Evolutionary conservation across 768 basidiomycete species (phyloP).

Genomic region (Chalciporus piperatus): DNA sequence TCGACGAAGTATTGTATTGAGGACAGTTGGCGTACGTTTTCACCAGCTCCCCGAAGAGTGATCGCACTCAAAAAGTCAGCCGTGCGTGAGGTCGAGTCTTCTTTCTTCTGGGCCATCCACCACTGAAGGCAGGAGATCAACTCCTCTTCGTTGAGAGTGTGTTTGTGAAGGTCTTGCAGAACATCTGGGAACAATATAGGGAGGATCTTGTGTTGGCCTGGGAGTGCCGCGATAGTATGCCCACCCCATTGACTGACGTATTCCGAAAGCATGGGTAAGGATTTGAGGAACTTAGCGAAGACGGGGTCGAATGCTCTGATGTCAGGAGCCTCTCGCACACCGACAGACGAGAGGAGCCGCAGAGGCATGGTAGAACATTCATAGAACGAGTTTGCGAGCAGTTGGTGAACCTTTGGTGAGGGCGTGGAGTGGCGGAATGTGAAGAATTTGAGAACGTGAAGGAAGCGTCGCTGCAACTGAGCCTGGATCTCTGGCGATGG

Average conservation of each 20-base stretch:
- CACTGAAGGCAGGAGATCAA: no score
- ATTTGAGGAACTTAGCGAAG: slow-evolving; percentile 69
- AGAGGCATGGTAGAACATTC: slow-evolving; percentile 52
- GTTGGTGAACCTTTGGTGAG: slow-evolving; percentile 63
- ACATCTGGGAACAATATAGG: slow-evolving; percentile 75
- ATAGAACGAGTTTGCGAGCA: slow-evolving; percentile 78
- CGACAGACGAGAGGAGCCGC: slow-evolving; percentile 76
- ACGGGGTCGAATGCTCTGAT: slow-evolving; percentile 70
- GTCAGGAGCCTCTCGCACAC: slow-evolving; percentile 59
- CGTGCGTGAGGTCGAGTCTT: no score
- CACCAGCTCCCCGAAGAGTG: no score
- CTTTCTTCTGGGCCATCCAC: no score
- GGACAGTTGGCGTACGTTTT: no score
- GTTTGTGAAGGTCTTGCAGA: no score
- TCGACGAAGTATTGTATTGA: no score
- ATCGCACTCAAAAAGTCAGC: no score
- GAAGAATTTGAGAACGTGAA: no score
- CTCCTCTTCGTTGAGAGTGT: no score
- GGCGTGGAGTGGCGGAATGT: slow-evolving; percentile 47
- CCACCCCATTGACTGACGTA: slow-evolving; percentile 50
- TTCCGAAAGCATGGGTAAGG: slow-evolving; percentile 69
- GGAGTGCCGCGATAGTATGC: slow-evolving; percentile 58
- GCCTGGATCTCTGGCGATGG: no score
- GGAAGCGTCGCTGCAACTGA: no score
- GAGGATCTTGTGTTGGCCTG: slow-evolving; percentile 58